Conservation (phyloP, 352 stramenopile species). For the Pythium sp. region DNA sequence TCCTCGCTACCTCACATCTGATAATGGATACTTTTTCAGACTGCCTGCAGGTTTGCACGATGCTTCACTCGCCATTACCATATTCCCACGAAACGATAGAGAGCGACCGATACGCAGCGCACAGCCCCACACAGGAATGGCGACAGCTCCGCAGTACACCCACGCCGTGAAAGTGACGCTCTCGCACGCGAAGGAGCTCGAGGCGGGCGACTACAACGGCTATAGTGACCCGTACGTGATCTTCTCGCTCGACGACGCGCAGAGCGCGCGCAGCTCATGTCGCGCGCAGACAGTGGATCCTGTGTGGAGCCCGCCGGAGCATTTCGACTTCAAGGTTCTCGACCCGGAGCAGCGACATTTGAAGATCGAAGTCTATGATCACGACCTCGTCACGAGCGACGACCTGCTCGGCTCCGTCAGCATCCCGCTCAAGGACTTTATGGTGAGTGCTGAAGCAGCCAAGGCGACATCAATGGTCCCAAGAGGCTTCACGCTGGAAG, state of each 20-base stretch:
- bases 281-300: slow-evolving; percentile 23
- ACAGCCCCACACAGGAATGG: not conserved
- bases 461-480: not conserved
- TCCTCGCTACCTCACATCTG: slow-evolving; percentile 1
- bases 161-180: slow-evolving; percentile 28
- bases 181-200: slow-evolving; percentile 27
- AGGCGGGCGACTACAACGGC: slow-evolving; percentile 26
- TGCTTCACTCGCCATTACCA: not conserved
- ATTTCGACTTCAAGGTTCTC: slow-evolving; percentile 36
- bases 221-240: slow-evolving; percentile 37
- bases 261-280: slow-evolving; percentile 26
- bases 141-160: not conserved
- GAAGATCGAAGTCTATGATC: slow-evolving; percentile 28
- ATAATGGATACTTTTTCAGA: slow-evolving; percentile 12
- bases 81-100: not conserved
- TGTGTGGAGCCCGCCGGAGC: slow-evolving; percentile 28
- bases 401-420: slow-evolving; percentile 24
- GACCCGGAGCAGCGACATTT: slow-evolving; percentile 17
- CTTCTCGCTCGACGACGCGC: slow-evolving; percentile 20
- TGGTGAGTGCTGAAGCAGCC: not conserved
- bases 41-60: not conserved
- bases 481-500: slow-evolving; percentile 19
- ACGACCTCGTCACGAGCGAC: slow-evolving; percentile 26
- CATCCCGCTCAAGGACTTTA: slow-evolving; percentile 26
- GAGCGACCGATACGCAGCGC: not conserved